Evolutionary conservation across 352 stramenopile genomes (phyloP).

Genomic region (Phytopythium boreale): DNA sequence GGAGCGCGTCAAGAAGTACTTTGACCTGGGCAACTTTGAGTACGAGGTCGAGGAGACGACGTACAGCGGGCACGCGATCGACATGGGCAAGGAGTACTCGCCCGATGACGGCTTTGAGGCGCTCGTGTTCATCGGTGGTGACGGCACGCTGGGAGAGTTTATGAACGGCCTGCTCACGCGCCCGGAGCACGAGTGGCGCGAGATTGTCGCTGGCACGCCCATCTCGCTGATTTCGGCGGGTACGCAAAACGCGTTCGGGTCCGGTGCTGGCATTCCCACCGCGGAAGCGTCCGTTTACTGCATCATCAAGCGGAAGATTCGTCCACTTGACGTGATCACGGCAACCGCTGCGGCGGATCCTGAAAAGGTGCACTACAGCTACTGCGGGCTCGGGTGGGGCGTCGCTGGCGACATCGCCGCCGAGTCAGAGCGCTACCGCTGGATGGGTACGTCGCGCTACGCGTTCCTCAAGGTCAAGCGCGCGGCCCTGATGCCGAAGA

Average conservation of each 20-base stretch:
- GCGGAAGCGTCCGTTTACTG: slow-evolving; percentile 67
- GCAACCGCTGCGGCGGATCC: slow-evolving; percentile 56
- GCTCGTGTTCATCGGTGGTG: slow-evolving; percentile 73
- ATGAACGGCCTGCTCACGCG: slow-evolving; percentile 77
- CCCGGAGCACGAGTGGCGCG: slow-evolving; percentile 65
- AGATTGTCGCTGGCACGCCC: slow-evolving; percentile 69
- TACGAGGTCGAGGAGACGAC: slow-evolving; percentile 76
- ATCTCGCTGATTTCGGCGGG: slow-evolving; percentile 68
- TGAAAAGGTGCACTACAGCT: slow-evolving; percentile 71
- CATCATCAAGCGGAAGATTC: slow-evolving; percentile 83
- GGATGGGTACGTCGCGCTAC: slow-evolving; percentile 73
- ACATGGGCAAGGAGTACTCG: slow-evolving; percentile 76
- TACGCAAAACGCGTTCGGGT: slow-evolving; percentile 74
- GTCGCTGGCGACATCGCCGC: slow-evolving; percentile 70
- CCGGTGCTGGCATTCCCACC: slow-evolving; percentile 60
- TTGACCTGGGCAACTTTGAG: slow-evolving; percentile 74
- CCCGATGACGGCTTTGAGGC: slow-evolving; percentile 75
- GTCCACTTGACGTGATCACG: slow-evolving; percentile 64
- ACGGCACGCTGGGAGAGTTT: slow-evolving; percentile 80
- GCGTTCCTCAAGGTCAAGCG: slow-evolving; percentile 79
- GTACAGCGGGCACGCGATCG: slow-evolving; percentile 63
- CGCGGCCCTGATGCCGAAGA: slow-evolving; percentile 50
- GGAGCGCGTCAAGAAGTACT: slow-evolving; percentile 72
- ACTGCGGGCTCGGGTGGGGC: slow-evolving; percentile 78
- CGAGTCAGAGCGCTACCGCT: slow-evolving; percentile 79